These are phyloP conservation scores for Whalleya microplaca DNA, from an alignment of 2,329 filamentous ascomycete genomes.

Conservation along the genomic window DNA sequence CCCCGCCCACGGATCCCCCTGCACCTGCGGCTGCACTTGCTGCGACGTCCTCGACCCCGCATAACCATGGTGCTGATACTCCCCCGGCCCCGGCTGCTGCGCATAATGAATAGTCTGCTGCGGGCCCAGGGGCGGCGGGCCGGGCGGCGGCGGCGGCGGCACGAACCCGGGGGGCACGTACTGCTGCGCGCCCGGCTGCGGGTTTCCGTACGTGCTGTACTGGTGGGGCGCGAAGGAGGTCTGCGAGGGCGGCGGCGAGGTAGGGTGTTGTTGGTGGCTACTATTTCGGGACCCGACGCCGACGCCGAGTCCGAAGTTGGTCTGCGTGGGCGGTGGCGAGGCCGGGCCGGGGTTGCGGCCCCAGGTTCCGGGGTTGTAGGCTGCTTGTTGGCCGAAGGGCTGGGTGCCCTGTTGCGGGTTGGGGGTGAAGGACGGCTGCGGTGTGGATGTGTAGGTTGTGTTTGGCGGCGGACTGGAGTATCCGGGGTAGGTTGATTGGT, in stretches of 20 bases:
- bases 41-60: constrained; percentile 38
- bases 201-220: constrained; percentile 52
- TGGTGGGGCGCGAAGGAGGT: constrained; percentile 47
- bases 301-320: constrained; percentile 40
- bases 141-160: constrained; percentile 66
- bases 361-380: constrained; percentile 63
- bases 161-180: constrained; percentile 62
- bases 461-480: constrained; percentile 47
- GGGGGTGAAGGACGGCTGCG: constrained; percentile 37
- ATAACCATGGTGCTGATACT: no score
- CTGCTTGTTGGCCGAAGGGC: constrained; percentile 52
- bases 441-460: constrained; percentile 33
- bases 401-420: constrained; percentile 46
- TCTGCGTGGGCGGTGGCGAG: constrained; percentile 45
- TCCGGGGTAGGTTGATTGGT: constrained; percentile 49
- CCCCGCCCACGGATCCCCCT: constrained; percentile 56
- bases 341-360: constrained; percentile 61
- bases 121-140: constrained; percentile 63
- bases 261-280: no score
- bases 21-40: constrained; percentile 45
- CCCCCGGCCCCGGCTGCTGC: constrained; percentile 36
- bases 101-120: constrained; percentile 64
- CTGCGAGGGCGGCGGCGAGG: constrained; percentile 60
- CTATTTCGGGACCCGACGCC: constrained; percentile 37
- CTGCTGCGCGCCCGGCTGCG: constrained; percentile 44